phyloP scores from a whole-genome alignment of 768 basidiomycete species.

The Rickenella mellea region DNA sequence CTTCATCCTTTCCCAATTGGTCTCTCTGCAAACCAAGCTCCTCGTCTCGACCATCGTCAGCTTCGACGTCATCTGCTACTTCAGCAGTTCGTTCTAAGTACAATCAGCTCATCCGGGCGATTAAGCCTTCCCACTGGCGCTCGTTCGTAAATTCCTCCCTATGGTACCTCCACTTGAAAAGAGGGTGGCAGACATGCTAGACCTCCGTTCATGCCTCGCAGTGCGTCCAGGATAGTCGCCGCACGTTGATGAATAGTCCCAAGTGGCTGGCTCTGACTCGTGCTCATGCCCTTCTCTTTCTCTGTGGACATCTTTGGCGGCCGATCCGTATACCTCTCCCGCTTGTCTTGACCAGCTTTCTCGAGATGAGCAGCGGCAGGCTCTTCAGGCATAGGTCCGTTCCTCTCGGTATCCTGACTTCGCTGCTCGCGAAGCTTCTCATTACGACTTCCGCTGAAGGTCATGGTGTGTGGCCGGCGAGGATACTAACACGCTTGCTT shows the following conservation, averaged over 20 bases:
- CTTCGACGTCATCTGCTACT: too few relatives aligned
- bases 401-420: conserved; percentile 12
- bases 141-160: conserved; percentile 23
- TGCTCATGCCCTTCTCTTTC: conserved; percentile 21
- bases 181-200: conserved; percentile 62
- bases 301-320: conserved; percentile 14
- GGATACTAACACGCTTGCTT: conserved; percentile 42
- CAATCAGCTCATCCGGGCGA: conserved; percentile 43
- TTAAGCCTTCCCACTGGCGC: too few relatives aligned
- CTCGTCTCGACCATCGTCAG: conserved; percentile 33
- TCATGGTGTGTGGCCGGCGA: conserved; percentile 31
- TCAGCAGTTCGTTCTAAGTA: conserved; percentile 23
- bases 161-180: too few relatives aligned
- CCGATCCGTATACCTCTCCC: conserved; percentile 9
- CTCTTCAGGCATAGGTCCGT: conserved; percentile 9
- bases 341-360: too few relatives aligned
- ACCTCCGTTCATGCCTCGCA: conserved; percentile 61
- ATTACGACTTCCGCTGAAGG: conserved; percentile 19
- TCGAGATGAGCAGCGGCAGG: conserved; percentile 7
- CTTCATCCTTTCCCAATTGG: conserved; percentile 37
- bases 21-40: conserved; percentile 26
- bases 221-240: conserved; percentile 67
- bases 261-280: conserved; percentile 46
- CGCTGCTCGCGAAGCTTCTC: too few relatives aligned
- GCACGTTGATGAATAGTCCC: conserved; percentile 60